phyloP scores from a whole-genome alignment of 1,284 basidiomycete genomes.

The Rhodotorula sp. region DNA sequence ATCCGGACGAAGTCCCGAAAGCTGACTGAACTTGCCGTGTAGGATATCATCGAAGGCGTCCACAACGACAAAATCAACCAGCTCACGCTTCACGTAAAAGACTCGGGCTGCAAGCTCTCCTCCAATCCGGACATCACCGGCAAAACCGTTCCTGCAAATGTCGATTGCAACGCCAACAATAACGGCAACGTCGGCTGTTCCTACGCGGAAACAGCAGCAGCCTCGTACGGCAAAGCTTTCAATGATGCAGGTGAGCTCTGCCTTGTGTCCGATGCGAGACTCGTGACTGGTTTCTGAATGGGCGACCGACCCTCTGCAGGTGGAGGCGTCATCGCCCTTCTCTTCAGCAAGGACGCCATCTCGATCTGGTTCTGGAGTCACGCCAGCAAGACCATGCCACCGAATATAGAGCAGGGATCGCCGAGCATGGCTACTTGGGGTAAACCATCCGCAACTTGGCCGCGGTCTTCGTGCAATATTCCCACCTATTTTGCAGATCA shows the following conservation, averaged over 20 bases:
- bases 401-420: slow-evolving; percentile 10
- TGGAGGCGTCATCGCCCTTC: slow-evolving; percentile 22
- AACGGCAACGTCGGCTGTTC: slow-evolving; percentile 28
- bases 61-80: slow-evolving; percentile 19
- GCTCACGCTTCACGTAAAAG: slow-evolving; percentile 18
- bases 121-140: slow-evolving; percentile 5
- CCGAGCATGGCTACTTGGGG: slow-evolving; percentile 26
- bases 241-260: slow-evolving; percentile 4
- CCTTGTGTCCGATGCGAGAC: neutral
- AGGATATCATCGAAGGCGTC: slow-evolving; percentile 28
- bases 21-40: neutral
- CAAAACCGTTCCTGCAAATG: slow-evolving; percentile 3
- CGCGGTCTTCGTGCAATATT: slow-evolving; percentile 7
- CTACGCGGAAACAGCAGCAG: slow-evolving; percentile 7
- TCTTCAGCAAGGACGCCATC: slow-evolving; percentile 14
- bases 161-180: slow-evolving; percentile 24
- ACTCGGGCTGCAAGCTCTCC: slow-evolving; percentile 20
- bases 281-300: neutral
- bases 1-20: neutral
- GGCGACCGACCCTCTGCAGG: neutral
- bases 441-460: slow-evolving; percentile 19
- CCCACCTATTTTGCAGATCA: slow-evolving; percentile 20
- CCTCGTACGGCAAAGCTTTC: slow-evolving; percentile 19
- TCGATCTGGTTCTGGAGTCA: slow-evolving; percentile 26
- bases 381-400: slow-evolving; percentile 9